These are phyloP conservation scores for Microsporum audouinii DNA, from an alignment of 2,329 filamentous ascomycete genomes.

Conservation along the genomic window DNA sequence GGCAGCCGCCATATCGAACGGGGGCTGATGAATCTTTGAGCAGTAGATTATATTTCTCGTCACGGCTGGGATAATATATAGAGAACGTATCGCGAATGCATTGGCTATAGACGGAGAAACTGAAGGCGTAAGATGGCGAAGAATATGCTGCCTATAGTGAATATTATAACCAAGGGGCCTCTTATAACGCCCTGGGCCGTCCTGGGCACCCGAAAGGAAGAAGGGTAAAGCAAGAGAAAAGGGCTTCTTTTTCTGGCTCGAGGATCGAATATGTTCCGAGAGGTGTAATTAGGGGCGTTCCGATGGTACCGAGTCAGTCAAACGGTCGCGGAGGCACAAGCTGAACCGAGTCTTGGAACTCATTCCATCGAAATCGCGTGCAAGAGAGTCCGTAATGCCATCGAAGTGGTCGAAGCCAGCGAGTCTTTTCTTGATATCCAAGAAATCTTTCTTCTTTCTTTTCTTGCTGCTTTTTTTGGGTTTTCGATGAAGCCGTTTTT, in stretches of 20 bases:
- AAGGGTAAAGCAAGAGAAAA: neutral
- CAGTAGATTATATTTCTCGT: neutral
- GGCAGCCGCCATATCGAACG: constrained; percentile 33
- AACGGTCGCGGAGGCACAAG: neutral
- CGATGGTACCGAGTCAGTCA: neutral
- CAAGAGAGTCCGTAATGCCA: neutral
- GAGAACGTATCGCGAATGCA: constrained; percentile 6
- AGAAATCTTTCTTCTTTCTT: no score
- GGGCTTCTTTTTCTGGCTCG: neutral
- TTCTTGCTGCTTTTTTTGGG: neutral
- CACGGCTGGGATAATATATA: constrained; percentile 7
- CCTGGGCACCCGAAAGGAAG: neutral
- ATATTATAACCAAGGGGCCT: neutral
- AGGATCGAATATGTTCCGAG: neutral
- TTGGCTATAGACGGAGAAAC: constrained; percentile 5
- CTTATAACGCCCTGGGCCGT: neutral
- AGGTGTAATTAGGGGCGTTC: neutral
- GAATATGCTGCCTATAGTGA: neutral
- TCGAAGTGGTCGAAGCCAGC: neutral
- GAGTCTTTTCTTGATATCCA: neutral
- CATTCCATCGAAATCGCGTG: neutral
- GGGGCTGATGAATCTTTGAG: neutral
- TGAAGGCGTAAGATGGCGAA: neutral
- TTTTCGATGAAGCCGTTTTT: neutral
- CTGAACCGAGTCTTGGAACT: neutral